Evolutionary conservation across 164 flowering plant species (phyloP).

Genomic region (Chimonanthus praecox): DNA sequence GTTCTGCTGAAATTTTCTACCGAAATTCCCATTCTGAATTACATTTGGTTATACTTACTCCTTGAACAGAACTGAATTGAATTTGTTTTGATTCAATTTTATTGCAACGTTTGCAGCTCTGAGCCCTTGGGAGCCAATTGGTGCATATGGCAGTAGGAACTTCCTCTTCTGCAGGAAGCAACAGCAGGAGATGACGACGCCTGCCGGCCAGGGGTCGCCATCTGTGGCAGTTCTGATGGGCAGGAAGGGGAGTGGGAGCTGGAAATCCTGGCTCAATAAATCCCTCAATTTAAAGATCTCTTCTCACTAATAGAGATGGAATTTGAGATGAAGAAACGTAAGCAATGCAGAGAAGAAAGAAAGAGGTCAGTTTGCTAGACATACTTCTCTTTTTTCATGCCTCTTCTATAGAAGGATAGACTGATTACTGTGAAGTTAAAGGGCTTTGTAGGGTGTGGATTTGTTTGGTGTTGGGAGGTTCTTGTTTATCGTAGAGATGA

Average conservation of each 20-base stretch:
- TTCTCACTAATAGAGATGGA: neutral
- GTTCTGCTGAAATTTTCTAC: too few relatives aligned
- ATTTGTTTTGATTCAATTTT: neutral
- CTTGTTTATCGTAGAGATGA: too few relatives aligned
- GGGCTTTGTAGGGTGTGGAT: too few relatives aligned
- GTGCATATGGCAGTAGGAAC: slow-evolving; percentile 1
- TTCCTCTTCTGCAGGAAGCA: slow-evolving; percentile 8
- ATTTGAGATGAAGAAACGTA: too few relatives aligned
- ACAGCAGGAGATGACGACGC: neutral
- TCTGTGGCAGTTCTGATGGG: neutral
- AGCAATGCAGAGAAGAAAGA: too few relatives aligned
- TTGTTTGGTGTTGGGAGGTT: too few relatives aligned
- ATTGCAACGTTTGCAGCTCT: neutral
- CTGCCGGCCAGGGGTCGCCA: neutral
- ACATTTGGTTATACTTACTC: too few relatives aligned
- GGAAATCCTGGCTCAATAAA: slow-evolving; percentile 8
- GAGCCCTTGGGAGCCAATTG: slow-evolving; percentile 3
- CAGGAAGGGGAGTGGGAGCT: slow-evolving; percentile 1
- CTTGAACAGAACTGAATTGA: neutral
- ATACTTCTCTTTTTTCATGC: too few relatives aligned
- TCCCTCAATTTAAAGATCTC: neutral
- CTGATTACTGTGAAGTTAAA: too few relatives aligned
- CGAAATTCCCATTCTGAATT: too few relatives aligned
- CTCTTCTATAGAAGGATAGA: too few relatives aligned
- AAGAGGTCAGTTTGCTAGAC: too few relatives aligned